Conservation (phyloP, 2,329 filamentous ascomycete genomes). For the Arthrobotrys conoides region DNA sequence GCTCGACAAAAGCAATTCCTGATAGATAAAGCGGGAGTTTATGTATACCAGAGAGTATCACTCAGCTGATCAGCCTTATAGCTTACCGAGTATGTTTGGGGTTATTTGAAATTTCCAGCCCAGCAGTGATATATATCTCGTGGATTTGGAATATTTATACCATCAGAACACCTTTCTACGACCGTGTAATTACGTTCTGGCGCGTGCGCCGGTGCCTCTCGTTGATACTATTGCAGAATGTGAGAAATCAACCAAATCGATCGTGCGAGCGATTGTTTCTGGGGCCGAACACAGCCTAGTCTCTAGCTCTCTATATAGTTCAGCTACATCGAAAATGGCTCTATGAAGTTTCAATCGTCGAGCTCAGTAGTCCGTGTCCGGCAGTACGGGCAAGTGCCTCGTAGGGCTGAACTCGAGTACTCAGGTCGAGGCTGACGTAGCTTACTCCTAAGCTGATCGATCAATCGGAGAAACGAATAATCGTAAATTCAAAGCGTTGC, state of each 20-base stretch:
- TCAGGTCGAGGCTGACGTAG: conserved; percentile 3
- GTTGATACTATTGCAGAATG: too few relatives aligned
- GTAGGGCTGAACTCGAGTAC: conserved; percentile 24
- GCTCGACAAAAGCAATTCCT: too few relatives aligned
- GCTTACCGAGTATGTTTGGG: too few relatives aligned
- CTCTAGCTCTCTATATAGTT: background rate
- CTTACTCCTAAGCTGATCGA: conserved; percentile 2
- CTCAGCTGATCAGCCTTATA: too few relatives aligned
- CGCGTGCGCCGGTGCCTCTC: background rate
- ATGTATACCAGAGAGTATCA: too few relatives aligned
- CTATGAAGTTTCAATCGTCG: background rate
- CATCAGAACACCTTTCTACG: too few relatives aligned
- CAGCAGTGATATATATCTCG: too few relatives aligned
- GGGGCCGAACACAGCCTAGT: conserved; percentile 13
- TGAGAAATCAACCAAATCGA: background rate
- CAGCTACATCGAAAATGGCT: background rate
- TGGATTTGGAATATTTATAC: too few relatives aligned
- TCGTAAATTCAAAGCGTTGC: background rate
- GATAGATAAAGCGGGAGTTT: too few relatives aligned
- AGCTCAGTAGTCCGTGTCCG: background rate
- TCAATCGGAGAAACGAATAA: conserved; percentile 4
- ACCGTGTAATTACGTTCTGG: too few relatives aligned
- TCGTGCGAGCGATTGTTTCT: background rate
- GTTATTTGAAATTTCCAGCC: too few relatives aligned
- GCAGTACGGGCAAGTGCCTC: background rate